These are phyloP conservation scores for Aspergillus tamarii DNA, from an alignment of 2,329 filamentous ascomycete species.

Conservation along the genomic window DNA sequence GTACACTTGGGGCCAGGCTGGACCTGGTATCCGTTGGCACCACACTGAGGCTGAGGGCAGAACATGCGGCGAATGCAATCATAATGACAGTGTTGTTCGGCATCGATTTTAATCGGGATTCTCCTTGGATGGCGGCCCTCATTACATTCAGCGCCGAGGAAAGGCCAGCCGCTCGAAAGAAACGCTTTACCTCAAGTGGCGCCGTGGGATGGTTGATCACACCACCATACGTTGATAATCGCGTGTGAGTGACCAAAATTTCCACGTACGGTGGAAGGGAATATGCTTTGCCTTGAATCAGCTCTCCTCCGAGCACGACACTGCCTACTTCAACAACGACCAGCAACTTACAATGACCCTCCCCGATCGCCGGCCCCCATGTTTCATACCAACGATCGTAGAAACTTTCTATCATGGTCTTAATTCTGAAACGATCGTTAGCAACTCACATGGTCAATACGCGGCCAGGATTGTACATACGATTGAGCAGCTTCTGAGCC, in stretches of 20 bases:
- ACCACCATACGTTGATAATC: conserved; percentile 73
- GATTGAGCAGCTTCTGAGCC: conserved; percentile 37
- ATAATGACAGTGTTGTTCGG: conserved; percentile 79
- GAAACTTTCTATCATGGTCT: conserved; percentile 66
- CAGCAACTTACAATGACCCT: conserved; percentile 50
- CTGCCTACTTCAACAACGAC: background rate
- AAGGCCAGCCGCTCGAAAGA: conserved; percentile 71
- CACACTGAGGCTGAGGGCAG: conserved; percentile 66
- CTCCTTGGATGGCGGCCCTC: conserved; percentile 72
- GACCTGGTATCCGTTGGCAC: conserved; percentile 60
- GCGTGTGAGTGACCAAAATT: conserved; percentile 72
- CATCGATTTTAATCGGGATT: conserved; percentile 71
- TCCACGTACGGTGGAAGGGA: conserved; percentile 72
- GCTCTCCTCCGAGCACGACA: conserved; percentile 4
- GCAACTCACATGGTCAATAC: background rate
- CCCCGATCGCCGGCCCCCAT: conserved; percentile 63
- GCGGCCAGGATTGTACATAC: conserved; percentile 26
- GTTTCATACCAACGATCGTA: conserved; percentile 67
- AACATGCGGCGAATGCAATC: conserved; percentile 75
- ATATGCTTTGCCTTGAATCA: conserved; percentile 49
- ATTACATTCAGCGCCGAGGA: conserved; percentile 75
- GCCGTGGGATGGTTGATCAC: conserved; percentile 76
- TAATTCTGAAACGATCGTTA: conserved; percentile 43
- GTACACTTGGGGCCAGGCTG: conserved; percentile 64
- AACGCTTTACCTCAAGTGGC: conserved; percentile 69